These are phyloP conservation scores for Penicillium sclerotiorum DNA, from an alignment of 2,329 filamentous ascomycete genomes.

Conservation along the genomic window DNA sequence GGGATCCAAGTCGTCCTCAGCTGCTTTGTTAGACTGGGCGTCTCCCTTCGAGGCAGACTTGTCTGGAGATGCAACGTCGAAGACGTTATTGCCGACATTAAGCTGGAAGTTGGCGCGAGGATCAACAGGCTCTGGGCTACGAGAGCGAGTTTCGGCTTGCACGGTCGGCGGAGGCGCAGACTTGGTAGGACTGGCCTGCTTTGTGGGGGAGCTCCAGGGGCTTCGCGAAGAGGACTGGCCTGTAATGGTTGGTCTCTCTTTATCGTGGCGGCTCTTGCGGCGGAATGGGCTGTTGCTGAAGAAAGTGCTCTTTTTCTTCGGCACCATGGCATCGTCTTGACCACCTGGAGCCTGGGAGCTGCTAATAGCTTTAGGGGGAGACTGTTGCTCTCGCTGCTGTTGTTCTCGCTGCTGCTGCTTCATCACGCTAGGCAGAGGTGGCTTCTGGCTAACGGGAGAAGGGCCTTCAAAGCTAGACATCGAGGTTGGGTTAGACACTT, in stretches of 20 bases:
- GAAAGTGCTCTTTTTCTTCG: conserved; percentile 76
- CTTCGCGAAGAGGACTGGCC: conserved; percentile 45
- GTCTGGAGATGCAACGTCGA: conserved; percentile 83
- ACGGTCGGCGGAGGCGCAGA: conserved; percentile 35
- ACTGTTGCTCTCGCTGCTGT: conserved; percentile 54
- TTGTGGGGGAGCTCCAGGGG: conserved; percentile 54
- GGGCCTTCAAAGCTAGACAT: conserved; percentile 79
- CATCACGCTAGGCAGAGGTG: conserved; percentile 3
- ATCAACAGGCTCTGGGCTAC: conserved; percentile 82
- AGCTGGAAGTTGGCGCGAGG: conserved; percentile 90
- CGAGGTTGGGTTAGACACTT: conserved; percentile 86
- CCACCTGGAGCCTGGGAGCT: conserved; percentile 46
- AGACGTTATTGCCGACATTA: conserved; percentile 94
- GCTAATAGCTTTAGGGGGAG: conserved; percentile 66
- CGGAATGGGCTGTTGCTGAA: conserved; percentile 94
- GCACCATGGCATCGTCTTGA: conserved; percentile 61
- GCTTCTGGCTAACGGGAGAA: not conserved
- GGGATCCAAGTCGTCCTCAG: conserved; percentile 72
- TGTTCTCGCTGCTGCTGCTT: not conserved
- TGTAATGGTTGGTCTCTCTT: conserved; percentile 52
- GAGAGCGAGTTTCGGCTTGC: conserved; percentile 31
- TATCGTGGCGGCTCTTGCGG: conserved; percentile 81
- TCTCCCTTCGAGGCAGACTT: conserved; percentile 53
- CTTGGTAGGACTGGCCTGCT: conserved; percentile 49
- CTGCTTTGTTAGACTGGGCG: conserved; percentile 41